A percentile compares a stretch with the other conserved stretches of the same genome.
phyloP scores from a whole-genome alignment of 257 asterid genomes.

The Schizonepeta tenuifolia region DNA sequence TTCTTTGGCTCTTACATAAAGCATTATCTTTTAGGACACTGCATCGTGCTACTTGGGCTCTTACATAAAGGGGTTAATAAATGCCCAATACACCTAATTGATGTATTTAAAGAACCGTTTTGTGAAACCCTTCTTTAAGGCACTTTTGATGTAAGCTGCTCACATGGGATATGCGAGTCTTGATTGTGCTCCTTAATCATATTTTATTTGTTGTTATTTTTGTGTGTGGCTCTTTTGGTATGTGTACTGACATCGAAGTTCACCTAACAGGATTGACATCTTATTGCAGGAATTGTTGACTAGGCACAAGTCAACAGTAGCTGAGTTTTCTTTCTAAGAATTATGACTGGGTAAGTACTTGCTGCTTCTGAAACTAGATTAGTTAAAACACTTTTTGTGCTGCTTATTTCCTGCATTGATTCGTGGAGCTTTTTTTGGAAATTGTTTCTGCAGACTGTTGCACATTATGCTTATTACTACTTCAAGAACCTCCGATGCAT shows the following conservation, averaged over 20 bases:
- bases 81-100: neutral
- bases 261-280: conserved; percentile 39
- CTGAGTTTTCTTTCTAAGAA: conserved; percentile 87
- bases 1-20: neutral
- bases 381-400: conserved; percentile 12
- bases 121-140: conserved; percentile 6
- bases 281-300: conserved; percentile 88
- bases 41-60: neutral
- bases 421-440: conserved; percentile 20
- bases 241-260: conserved; percentile 24
- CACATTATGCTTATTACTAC: conserved; percentile 25
- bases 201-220: neutral
- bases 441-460: conserved; percentile 6
- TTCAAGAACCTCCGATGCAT: neutral
- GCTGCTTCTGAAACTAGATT: conserved; percentile 12
- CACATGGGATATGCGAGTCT: neutral
- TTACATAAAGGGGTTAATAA: neutral
- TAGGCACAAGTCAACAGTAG: conserved; percentile 95
- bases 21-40: neutral
- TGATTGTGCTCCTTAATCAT: neutral
- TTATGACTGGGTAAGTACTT: conserved; percentile 83
- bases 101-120: neutral
- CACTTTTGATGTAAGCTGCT: conserved; percentile 14
- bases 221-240: neutral
- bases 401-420: conserved; percentile 10